Evolutionary conservation across 176 grass and related monocot species (phyloP).

Genomic region (Carex scoparia): DNA sequence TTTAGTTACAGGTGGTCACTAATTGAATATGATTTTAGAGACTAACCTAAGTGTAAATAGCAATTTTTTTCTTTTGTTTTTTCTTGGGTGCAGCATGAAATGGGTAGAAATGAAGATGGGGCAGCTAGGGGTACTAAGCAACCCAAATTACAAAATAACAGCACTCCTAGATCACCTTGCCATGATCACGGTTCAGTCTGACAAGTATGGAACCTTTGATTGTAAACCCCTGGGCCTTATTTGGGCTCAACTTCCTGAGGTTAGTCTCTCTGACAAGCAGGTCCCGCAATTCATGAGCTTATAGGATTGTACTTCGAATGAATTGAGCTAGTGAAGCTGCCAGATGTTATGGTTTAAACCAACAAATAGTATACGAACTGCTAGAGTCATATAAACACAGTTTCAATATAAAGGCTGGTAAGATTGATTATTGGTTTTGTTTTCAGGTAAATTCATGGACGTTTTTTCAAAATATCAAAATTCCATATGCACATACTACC

Average conservation of each 20-base stretch:
- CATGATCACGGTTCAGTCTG: constrained; percentile 96
- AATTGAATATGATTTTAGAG: not conserved
- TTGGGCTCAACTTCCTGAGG: constrained; percentile 84
- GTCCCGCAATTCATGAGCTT: not conserved
- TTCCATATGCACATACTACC: not conserved
- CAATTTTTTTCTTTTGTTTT: not conserved
- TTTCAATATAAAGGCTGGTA: not conserved
- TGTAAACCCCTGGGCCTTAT: constrained; percentile 96
- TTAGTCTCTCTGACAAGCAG: constrained; percentile 26
- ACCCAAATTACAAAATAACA: constrained; percentile 91
- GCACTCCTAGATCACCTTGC: constrained; percentile 96
- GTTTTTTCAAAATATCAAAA: not conserved
- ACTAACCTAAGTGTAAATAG: not conserved
- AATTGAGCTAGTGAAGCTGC: not conserved
- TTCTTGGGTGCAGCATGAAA: constrained; percentile 70
- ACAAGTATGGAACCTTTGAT: constrained; percentile 62
- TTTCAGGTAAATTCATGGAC: not conserved
- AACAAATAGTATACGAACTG: not conserved
- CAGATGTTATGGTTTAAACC: not conserved
- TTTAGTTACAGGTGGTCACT: not conserved
- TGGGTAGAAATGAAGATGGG: constrained; percentile 98
- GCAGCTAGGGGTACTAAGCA: constrained; percentile 76
- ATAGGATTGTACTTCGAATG: not conserved
- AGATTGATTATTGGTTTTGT: not conserved
- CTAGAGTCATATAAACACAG: not conserved